Conservation (phyloP, 2,329 filamentous ascomycete species). For the Diaporthe humulicola region DNA sequence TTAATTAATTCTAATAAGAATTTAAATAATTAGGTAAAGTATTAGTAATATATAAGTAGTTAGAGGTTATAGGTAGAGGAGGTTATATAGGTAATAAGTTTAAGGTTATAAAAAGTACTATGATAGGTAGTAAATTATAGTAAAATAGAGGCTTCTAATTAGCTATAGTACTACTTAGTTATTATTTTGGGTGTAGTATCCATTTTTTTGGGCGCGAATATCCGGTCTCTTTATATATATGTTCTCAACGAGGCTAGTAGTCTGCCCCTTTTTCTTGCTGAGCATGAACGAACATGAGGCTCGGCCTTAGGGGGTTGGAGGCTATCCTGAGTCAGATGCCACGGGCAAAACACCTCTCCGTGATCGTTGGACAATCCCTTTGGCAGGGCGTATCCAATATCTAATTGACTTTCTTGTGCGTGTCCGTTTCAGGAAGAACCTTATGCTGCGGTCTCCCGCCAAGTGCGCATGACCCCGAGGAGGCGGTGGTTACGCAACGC, state of each 20-base stretch:
- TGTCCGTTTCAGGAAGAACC: background rate
- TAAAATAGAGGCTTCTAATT: too few species aligned
- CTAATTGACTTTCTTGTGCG: constrained; percentile 1
- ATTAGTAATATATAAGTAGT: too few species aligned
- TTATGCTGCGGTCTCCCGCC: constrained; percentile 9
- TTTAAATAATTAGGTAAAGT: too few species aligned
- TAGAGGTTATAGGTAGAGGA: too few species aligned
- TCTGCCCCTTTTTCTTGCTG: background rate
- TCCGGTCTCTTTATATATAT: too few species aligned
- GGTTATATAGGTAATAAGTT: too few species aligned
- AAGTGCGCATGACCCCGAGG: constrained; percentile 10
- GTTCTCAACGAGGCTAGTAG: background rate
- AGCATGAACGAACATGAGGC: background rate
- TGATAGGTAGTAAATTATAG: too few species aligned
- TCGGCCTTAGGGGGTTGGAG: background rate
- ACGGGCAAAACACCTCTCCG: background rate
- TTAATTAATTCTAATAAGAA: too few species aligned
- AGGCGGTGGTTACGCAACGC: background rate
- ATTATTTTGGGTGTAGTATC: too few species aligned
- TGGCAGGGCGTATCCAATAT: background rate
- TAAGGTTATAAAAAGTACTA: too few species aligned
- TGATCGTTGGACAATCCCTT: background rate
- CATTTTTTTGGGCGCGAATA: too few species aligned
- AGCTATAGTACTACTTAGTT: too few species aligned
- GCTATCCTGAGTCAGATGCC: background rate